Evolutionary conservation across 768 basidiomycete species (phyloP).

Genomic region (Hemileccinum rubropunctum): DNA sequence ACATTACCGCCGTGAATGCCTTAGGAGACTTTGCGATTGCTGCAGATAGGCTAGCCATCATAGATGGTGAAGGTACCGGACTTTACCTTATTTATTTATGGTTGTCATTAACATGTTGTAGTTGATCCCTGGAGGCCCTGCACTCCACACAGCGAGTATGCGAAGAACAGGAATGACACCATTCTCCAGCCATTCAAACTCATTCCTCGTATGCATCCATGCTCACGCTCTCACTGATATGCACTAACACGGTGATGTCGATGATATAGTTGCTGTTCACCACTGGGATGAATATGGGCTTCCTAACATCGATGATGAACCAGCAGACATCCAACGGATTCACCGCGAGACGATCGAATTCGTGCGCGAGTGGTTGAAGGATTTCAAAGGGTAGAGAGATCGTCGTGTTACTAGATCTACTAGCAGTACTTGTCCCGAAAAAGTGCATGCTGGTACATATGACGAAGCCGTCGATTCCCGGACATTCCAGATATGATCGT

Average conservation of each 20-base stretch:
- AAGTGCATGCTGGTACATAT: no score
- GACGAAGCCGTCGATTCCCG: no score
- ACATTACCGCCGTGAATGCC: constrained; percentile 77
- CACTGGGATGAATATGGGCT: constrained; percentile 74
- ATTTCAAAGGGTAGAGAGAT: constrained; percentile 31
- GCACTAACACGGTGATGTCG: background rate
- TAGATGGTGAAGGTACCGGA: constrained; percentile 74
- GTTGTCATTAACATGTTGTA: constrained; percentile 23
- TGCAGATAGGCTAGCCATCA: constrained; percentile 79
- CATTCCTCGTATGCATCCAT: constrained; percentile 63
- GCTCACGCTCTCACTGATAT: background rate
- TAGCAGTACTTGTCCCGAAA: background rate
- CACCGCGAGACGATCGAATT: constrained; percentile 81
- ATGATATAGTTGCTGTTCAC: constrained; percentile 63
- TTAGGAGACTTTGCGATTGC: constrained; percentile 85
- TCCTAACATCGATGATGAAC: constrained; percentile 57
- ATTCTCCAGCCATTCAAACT: constrained; percentile 77
- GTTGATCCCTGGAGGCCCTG: constrained; percentile 91
- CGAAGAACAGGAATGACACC: constrained; percentile 67
- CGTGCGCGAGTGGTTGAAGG: constrained; percentile 69
- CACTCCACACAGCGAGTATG: constrained; percentile 78
- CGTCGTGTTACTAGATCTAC: background rate
- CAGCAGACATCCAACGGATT: constrained; percentile 72
- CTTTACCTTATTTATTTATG: background rate
- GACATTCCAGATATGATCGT: no score